phyloP scores from a whole-genome alignment of 345 rosid species.

The Geranium rotundifolium region DNA sequence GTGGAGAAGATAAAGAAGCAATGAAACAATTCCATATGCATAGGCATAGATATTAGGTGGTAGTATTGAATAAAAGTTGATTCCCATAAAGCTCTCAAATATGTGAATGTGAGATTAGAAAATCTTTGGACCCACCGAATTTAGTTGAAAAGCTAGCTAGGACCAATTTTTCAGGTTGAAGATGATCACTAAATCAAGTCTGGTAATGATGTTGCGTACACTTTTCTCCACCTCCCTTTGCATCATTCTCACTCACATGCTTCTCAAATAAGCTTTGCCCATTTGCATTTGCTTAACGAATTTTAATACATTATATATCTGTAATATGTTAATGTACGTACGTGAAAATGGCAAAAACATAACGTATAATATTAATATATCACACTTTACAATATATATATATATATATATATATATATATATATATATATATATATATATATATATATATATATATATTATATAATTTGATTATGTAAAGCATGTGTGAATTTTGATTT shows the following conservation, averaged over 20 bases:
- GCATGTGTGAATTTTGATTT: too few species aligned
- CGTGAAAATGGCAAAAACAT: too few species aligned
- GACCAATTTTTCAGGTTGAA: not conserved
- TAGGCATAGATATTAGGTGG: not conserved
- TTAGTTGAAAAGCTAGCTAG: conserved; percentile 3
- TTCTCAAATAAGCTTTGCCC: not conserved
- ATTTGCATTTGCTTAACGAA: not conserved
- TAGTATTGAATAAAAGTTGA: not conserved
- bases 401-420: too few species aligned
- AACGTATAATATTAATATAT: too few species aligned
- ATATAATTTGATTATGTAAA: too few species aligned
- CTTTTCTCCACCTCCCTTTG: not conserved
- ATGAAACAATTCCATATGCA: not conserved
- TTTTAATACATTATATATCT: too few species aligned
- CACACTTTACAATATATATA: too few species aligned
- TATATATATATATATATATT: too few species aligned
- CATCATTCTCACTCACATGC: not conserved
- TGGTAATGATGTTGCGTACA: not conserved
- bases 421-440: too few species aligned
- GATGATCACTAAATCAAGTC: conserved; percentile 1
- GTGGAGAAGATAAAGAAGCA: not conserved
- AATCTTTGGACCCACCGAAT: conserved; percentile 3
- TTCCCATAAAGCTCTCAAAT: too few species aligned
- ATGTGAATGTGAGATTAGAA: too few species aligned
- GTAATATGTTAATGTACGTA: too few species aligned